A percentile compares a stretch with the other conserved stretches of the same genome.
Evolutionary conservation across 2,329 filamentous ascomycete genomes (phyloP).

Genomic region (Cladosporium sphaerospermum): DNA sequence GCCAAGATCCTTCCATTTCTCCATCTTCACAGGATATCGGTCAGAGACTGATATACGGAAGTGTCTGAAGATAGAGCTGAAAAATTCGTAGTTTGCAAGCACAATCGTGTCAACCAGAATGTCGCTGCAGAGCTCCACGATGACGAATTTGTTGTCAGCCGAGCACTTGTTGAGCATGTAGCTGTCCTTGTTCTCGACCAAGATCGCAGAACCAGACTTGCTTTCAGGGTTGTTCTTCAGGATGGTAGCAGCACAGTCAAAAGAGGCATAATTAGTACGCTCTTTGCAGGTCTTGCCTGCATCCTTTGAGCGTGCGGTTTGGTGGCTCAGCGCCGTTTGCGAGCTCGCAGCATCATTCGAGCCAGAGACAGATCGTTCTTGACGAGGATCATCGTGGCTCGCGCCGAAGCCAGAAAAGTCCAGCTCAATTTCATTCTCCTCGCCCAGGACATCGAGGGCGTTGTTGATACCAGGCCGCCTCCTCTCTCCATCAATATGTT

Average conservation of each 20-base stretch:
- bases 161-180: conserved; percentile 96
- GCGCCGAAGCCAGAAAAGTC: conserved; percentile 60
- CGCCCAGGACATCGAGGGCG: conserved; percentile 72
- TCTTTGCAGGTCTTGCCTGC: conserved; percentile 97
- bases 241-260: conserved; percentile 90
- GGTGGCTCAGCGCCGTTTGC: conserved; percentile 32
- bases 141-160: conserved; percentile 82
- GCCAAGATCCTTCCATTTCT: conserved; percentile 85
- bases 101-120: conserved; percentile 89
- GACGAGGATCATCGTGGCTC: background rate
- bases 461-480: conserved; percentile 53
- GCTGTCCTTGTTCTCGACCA: conserved; percentile 96
- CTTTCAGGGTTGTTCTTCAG: conserved; percentile 82
- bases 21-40: conserved; percentile 83
- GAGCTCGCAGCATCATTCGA: background rate
- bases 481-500: conserved; percentile 38
- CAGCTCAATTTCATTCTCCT: conserved; percentile 79
- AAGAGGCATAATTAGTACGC: conserved; percentile 93
- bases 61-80: conserved; percentile 89
- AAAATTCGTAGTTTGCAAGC: conserved; percentile 98
- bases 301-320: conserved; percentile 64
- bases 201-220: conserved; percentile 79
- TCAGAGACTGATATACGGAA: conserved; percentile 92
- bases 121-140: conserved; percentile 85
- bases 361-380: background rate